Conservation (phyloP, 1,284 basidiomycete genomes). For the Cystobasidium slooffiae region DNA sequence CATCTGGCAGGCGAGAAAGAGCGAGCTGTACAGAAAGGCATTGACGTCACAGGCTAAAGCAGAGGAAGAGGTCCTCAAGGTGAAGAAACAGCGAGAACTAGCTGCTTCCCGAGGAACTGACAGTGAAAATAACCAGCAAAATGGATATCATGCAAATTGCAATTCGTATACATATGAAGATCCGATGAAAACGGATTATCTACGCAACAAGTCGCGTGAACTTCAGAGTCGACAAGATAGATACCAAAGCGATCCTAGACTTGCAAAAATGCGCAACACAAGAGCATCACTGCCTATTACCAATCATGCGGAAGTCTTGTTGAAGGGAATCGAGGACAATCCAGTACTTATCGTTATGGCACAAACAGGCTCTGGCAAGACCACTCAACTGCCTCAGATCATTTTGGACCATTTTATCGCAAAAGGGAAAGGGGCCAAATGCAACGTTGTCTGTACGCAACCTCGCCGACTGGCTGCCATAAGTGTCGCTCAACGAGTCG, state of each 20-base stretch:
- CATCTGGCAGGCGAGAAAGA: slow-evolving; percentile 69
- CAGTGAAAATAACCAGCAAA: slow-evolving; percentile 43
- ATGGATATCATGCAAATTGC: slow-evolving; percentile 44
- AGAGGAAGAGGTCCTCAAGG: slow-evolving; percentile 43
- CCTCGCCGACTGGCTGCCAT: slow-evolving; percentile 88
- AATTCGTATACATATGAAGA: slow-evolving; percentile 52
- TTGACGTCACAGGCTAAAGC: slow-evolving; percentile 42
- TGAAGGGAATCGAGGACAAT: slow-evolving; percentile 32
- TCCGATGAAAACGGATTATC: slow-evolving; percentile 54
- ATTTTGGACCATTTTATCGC: slow-evolving; percentile 71
- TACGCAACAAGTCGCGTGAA: slow-evolving; percentile 65
- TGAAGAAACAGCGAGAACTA: slow-evolving; percentile 24
- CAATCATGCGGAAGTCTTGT: slow-evolving; percentile 67
- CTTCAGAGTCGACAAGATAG: slow-evolving; percentile 65
- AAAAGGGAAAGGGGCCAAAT: slow-evolving; percentile 66
- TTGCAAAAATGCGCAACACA: slow-evolving; percentile 70
- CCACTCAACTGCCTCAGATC: slow-evolving; percentile 65
- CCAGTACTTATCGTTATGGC: slow-evolving; percentile 62
- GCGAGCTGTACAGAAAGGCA: slow-evolving; percentile 61
- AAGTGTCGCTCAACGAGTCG: slow-evolving; percentile 87
- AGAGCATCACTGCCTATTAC: slow-evolving; percentile 76
- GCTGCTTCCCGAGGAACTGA: slow-evolving; percentile 45
- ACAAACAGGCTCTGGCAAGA: slow-evolving; percentile 87
- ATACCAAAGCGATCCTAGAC: slow-evolving; percentile 68
- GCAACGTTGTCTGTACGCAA: slow-evolving; percentile 85